These are phyloP conservation scores for Limnanthes douglasii DNA, from an alignment of 345 rosid genomes.

Conservation along the genomic window DNA sequence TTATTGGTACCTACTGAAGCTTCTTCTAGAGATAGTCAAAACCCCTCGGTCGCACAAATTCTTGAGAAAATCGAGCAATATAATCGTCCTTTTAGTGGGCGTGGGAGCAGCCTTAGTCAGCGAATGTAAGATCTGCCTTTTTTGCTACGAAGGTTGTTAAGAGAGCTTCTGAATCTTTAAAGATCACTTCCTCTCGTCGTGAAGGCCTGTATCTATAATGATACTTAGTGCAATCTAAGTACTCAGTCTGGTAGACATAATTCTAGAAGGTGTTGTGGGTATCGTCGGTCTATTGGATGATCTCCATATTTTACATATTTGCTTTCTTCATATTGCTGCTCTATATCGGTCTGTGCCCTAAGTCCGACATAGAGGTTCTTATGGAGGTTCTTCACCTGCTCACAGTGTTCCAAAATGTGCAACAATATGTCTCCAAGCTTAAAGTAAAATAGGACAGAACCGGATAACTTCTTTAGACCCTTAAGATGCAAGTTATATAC, in stretches of 20 bases:
- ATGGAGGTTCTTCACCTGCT: too few relatives aligned
- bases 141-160: conserved; percentile 52
- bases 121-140: conserved; percentile 92
- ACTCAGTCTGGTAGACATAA: conserved; percentile 75
- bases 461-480: too few relatives aligned
- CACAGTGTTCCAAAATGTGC: too few relatives aligned
- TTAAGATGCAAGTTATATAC: too few relatives aligned
- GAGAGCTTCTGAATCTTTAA: conserved; percentile 66
- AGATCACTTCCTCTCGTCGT: conserved; percentile 85
- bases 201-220: conserved; percentile 60
- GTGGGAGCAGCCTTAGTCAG: conserved; percentile 39
- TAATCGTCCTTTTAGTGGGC: conserved; percentile 60
- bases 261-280: conserved; percentile 89
- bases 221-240: conserved; percentile 47
- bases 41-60: conserved; percentile 27
- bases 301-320: conserved; percentile 38
- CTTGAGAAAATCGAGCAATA: conserved; percentile 46
- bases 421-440: too few relatives aligned
- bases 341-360: conserved; percentile 74
- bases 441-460: too few relatives aligned
- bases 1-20: conserved; percentile 61
- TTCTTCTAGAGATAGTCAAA: conserved; percentile 28
- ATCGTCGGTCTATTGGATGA: conserved; percentile 75
- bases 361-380: conserved; percentile 60
- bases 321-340: conserved; percentile 80